phyloP scores from a whole-genome alignment of 2,329 filamentous ascomycete genomes.

The Aureobasidium sp. region DNA sequence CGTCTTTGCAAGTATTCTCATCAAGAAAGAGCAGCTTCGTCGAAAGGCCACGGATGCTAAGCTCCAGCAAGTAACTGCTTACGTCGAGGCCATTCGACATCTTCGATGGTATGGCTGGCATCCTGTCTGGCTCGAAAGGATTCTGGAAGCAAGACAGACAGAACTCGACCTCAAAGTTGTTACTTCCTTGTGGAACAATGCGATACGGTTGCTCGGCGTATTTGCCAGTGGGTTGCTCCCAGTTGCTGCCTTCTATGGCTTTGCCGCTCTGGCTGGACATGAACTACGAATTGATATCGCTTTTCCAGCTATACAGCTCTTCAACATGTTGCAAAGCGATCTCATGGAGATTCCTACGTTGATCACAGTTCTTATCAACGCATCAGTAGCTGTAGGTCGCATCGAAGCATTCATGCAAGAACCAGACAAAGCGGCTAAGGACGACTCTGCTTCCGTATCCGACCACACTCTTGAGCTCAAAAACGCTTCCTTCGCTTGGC shows the following conservation, averaged over 20 bases:
- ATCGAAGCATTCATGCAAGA: constrained; percentile 84
- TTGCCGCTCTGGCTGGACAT: constrained; percentile 62
- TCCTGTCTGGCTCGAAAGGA: constrained; percentile 61
- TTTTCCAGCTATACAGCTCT: constrained; percentile 78
- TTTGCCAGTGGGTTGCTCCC: constrained; percentile 70
- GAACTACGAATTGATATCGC: constrained; percentile 72
- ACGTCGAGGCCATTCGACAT: constrained; percentile 78
- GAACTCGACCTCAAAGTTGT: constrained; percentile 61
- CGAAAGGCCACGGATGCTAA: constrained; percentile 68
- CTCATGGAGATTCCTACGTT: constrained; percentile 69
- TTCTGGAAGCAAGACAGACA: constrained; percentile 59
- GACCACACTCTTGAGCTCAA: constrained; percentile 43
- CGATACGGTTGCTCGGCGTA: constrained; percentile 63
- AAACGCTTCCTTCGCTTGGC: constrained; percentile 71
- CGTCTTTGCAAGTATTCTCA: constrained; percentile 56
- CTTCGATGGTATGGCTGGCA: constrained; percentile 80
- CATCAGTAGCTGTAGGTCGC: constrained; percentile 71
- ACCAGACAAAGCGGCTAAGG: constrained; percentile 55
- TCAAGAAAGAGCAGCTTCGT: constrained; percentile 64
- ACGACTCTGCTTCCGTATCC: constrained; percentile 30
- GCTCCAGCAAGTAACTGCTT: constrained; percentile 74
- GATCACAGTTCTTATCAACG: constrained; percentile 71
- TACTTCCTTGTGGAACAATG: constrained; percentile 54
- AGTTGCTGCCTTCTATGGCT: constrained; percentile 73
- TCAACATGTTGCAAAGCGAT: constrained; percentile 65